A percentile compares a stretch with the other conserved stretches of the same genome.
Evolutionary conservation across 2,329 filamentous ascomycete species (phyloP).

Genomic region (Colletotrichum sp.): DNA sequence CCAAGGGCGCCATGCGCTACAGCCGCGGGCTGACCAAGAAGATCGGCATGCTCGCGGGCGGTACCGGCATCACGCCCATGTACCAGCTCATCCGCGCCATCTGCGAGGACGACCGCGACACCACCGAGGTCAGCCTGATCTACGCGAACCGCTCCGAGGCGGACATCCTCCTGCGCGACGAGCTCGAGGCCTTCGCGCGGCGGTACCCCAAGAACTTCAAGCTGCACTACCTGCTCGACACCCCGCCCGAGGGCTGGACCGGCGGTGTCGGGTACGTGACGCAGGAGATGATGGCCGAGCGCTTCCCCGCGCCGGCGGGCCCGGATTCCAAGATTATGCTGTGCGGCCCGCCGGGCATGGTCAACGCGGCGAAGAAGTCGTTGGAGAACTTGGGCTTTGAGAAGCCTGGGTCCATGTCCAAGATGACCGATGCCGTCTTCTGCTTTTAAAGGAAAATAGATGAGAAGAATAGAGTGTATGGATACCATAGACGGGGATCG

Average conservation of each 20-base stretch:
- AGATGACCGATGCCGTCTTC: slow-evolving; percentile 62
- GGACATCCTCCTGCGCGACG: slow-evolving; percentile 62
- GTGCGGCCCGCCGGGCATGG: slow-evolving; percentile 67
- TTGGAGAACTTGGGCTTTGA: slow-evolving; percentile 55
- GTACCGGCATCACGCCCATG: slow-evolving; percentile 39
- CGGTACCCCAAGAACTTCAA: slow-evolving; percentile 59
- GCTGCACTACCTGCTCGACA: slow-evolving; percentile 60
- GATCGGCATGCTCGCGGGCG: slow-evolving; percentile 61
- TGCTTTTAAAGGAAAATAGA: slow-evolving; percentile 43
- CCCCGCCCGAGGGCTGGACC: slow-evolving; percentile 50
- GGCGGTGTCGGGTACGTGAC: slow-evolving; percentile 57
- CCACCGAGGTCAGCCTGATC: slow-evolving; percentile 60
- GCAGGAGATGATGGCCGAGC: slow-evolving; percentile 51
- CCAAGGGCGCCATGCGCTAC: slow-evolving; percentile 63
- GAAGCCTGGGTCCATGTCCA: slow-evolving; percentile 52
- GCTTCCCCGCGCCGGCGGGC: slow-evolving; percentile 48
- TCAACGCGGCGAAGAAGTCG: slow-evolving; percentile 57
- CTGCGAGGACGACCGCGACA: slow-evolving; percentile 64
- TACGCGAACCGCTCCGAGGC: slow-evolving; percentile 64
- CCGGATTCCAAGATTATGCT: slow-evolving; percentile 58
- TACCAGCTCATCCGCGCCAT: slow-evolving; percentile 62
- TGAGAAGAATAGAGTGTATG: neutral
- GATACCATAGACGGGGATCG: neutral
- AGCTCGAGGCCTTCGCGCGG: slow-evolving; percentile 59
- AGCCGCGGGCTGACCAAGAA: slow-evolving; percentile 41